Base-by-base conservation (phyloP, 768 basidiomycete species). In the Podaxis sp. region DNA sequence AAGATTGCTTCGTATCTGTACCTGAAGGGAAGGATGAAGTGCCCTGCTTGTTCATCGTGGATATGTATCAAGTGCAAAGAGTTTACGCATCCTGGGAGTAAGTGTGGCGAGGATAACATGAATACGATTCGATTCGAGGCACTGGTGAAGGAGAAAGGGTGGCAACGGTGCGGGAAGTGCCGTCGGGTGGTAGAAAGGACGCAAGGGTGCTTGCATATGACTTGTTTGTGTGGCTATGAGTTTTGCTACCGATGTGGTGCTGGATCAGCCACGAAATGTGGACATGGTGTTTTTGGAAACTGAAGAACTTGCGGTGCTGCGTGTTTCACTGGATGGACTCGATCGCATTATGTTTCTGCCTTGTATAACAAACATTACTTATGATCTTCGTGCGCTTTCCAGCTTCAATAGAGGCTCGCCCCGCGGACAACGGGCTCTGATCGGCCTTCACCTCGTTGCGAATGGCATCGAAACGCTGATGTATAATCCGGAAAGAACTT, bases 51-150 rank as follows among this genome's bases (percentile, higher is more conserved):
- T 38, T 38, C 43, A 2, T 55, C 58, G 11, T 25, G 27, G 24
- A 56, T 66, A 5, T 66, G 65, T 37, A 49, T 37, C 41, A 51
- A 38, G 22, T 66, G 65, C 57, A 61, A 37, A 29, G 47, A 61
- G 17, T 25, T 46, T 17, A 24, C 37, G 0, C 65, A 66, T 37
- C 63, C 59, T 2, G 65, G 63, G 15, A 52, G 49, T 22, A 66
- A 49, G 17, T 66, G 58, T 29, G 49, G 63, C 40, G 55, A 53
- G 7, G 50, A 66, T 24, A 66, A 55, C 19, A 11, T 57, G 22
- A 22, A 49, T 1, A 72, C 77, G 1, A 66, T 79, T 3, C 77
- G 76, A 40, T 69, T 63, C 4, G 24, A 49, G 3, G 52, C 55
- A 37, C 27, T 66, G 56, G 63, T 63, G 38, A 47, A 55, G 46